Percentiles rank a stretch among this genome's conserved stretches.
Conservation (phyloP, 1,139 yeast genomes). For the Taiozyma sp. region DNA sequence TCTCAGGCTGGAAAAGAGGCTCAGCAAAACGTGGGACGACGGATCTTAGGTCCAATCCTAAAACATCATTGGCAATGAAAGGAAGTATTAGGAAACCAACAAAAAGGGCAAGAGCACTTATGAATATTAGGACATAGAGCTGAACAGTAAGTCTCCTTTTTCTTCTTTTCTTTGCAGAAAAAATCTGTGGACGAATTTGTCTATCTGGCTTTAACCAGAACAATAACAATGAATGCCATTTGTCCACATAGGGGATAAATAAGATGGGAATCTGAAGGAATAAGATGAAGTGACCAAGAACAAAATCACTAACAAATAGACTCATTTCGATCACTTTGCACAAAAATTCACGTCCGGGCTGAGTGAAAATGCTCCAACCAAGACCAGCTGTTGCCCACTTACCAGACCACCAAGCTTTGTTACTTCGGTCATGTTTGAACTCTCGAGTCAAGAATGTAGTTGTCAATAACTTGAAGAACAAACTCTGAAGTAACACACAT, state of each 20-base stretch:
- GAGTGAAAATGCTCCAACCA: constrained; percentile 45
- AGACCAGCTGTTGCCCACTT: constrained; percentile 53
- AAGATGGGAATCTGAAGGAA: constrained; percentile 49
- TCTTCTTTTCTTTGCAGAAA: constrained; percentile 83
- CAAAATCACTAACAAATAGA: constrained; percentile 47
- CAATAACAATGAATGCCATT: constrained; percentile 53
- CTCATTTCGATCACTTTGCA: constrained; percentile 54
- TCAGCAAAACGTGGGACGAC: constrained; percentile 34
- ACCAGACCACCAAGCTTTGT: constrained; percentile 68
- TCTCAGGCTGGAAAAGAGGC: constrained; percentile 40
- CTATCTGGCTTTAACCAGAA: constrained; percentile 56
- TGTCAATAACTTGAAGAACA: constrained; percentile 38
- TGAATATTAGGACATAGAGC: constrained; percentile 33
- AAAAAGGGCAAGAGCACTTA: constrained; percentile 29
- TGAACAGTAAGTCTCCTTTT: constrained; percentile 53
- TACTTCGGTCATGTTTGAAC: constrained; percentile 43
- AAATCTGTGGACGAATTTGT: constrained; percentile 42
- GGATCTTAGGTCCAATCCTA: constrained; percentile 35
- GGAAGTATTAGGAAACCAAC: constrained; percentile 37
- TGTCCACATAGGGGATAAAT: constrained; percentile 50
- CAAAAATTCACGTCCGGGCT: constrained; percentile 49
- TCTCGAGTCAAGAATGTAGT: constrained; percentile 44
- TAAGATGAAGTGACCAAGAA: constrained; percentile 48
- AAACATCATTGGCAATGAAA: constrained; percentile 27
- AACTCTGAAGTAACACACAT: constrained; percentile 38